Conservation (phyloP, 2,329 filamentous ascomycete genomes). For the Whalleya microplaca region DNA sequence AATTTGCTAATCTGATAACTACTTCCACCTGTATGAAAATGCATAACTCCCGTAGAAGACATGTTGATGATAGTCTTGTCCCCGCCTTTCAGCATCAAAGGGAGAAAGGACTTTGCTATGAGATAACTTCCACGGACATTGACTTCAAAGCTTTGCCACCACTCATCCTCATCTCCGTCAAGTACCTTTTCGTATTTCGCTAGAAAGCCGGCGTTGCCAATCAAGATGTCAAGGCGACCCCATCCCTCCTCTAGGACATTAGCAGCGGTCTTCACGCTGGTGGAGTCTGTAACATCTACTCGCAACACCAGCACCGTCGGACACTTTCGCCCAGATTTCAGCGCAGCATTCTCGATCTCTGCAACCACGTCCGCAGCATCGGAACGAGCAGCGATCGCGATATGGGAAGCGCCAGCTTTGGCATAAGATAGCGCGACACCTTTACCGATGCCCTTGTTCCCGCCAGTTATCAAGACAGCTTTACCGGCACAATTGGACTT, state of each 20-base stretch:
- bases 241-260: constrained; percentile 32
- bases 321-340: constrained; percentile 32
- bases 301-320: constrained; percentile 48
- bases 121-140: constrained; percentile 55
- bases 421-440: constrained; percentile 60
- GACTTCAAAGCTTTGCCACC: constrained; percentile 52
- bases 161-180: constrained; percentile 46
- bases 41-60: constrained; percentile 46
- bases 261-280: constrained; percentile 38
- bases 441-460: constrained; percentile 57
- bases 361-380: constrained; percentile 37
- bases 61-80: constrained; percentile 52
- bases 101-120: constrained; percentile 51
- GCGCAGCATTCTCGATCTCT: constrained; percentile 41
- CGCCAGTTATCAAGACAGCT: constrained; percentile 57
- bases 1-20: constrained; percentile 54
- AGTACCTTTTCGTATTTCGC: constrained; percentile 40
- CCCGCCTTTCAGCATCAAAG: constrained; percentile 43
- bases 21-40: constrained; percentile 40
- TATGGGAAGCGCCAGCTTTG: constrained; percentile 52
- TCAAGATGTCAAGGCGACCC: constrained; percentile 44
- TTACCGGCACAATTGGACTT: constrained; percentile 44
- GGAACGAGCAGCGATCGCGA: constrained; percentile 58
- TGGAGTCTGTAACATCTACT: constrained; percentile 42
- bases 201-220: constrained; percentile 50